These are phyloP conservation scores for Geoglossum cookeanum DNA, from an alignment of 2,329 filamentous ascomycete species.

Conservation along the genomic window DNA sequence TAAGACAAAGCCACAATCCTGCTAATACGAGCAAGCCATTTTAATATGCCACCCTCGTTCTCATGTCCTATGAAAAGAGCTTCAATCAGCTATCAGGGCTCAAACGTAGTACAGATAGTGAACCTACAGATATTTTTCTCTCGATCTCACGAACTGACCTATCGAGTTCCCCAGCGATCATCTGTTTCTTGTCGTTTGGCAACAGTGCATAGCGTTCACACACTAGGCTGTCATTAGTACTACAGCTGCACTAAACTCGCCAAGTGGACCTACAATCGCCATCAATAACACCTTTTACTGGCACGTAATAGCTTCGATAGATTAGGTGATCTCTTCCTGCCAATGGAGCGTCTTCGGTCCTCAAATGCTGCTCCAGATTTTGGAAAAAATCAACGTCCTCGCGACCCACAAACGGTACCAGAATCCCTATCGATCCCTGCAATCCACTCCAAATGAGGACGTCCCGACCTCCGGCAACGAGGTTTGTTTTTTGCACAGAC, in stretches of 20 bases:
- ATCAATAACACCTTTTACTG: constrained; percentile 91
- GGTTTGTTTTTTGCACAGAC: constrained; percentile 68
- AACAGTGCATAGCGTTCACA: constrained; percentile 81
- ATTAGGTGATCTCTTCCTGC: constrained; percentile 89
- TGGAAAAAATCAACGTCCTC: constrained; percentile 98
- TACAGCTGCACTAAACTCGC: not conserved
- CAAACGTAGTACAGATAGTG: not conserved
- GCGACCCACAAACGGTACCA: constrained; percentile 78
- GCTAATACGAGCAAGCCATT: not conserved
- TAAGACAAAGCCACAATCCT: not conserved
- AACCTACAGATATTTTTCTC: constrained; percentile 63
- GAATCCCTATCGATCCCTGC: constrained; percentile 81
- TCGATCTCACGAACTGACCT: constrained; percentile 85
- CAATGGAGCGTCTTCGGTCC: constrained; percentile 69
- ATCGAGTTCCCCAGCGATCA: constrained; percentile 86
- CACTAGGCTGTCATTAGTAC: constrained; percentile 21
- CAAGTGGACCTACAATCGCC: constrained; percentile 39
- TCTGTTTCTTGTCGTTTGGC: constrained; percentile 75
- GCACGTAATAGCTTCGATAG: constrained; percentile 88
- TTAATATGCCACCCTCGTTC: constrained; percentile 36
- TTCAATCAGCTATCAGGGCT: constrained; percentile 8
- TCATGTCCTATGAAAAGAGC: constrained; percentile 28
- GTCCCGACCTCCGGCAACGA: constrained; percentile 82
- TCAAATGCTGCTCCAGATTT: constrained; percentile 71
- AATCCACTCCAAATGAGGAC: constrained; percentile 85